phyloP scores from a whole-genome alignment of 768 basidiomycete species.

The Tephrocybe rancida region DNA sequence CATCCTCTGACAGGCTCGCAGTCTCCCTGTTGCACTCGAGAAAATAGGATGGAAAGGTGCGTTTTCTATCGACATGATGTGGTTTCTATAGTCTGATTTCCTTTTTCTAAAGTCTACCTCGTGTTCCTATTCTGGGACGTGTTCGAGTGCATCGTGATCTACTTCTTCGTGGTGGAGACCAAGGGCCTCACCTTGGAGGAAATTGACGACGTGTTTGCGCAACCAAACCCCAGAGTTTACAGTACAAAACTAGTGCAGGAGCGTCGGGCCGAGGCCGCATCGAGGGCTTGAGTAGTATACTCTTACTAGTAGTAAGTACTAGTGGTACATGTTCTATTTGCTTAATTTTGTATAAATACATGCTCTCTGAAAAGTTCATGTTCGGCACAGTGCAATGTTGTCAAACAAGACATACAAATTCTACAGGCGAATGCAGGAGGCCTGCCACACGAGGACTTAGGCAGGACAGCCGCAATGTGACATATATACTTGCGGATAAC shows the following conservation, averaged over 20 bases:
- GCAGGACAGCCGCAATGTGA: neutral
- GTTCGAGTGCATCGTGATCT: constrained; percentile 48
- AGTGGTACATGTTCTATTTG: too few relatives aligned
- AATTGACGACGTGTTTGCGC: constrained; percentile 48
- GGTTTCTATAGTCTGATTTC: neutral
- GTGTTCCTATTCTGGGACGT: constrained; percentile 53
- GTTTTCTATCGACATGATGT: constrained; percentile 6
- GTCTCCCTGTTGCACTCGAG: constrained; percentile 49
- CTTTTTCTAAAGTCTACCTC: constrained; percentile 39
- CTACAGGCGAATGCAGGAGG: too few relatives aligned
- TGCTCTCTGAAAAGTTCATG: too few relatives aligned
- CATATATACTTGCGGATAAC: constrained; percentile 20
- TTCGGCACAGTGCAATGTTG: too few relatives aligned
- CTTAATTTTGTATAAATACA: too few relatives aligned
- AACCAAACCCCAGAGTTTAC: constrained; percentile 43
- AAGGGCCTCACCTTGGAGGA: constrained; percentile 53
- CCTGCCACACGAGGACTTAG: too few relatives aligned
- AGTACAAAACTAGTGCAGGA: constrained; percentile 23
- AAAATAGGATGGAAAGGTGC: constrained; percentile 49
- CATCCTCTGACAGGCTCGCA: constrained; percentile 13
- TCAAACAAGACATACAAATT: too few relatives aligned
- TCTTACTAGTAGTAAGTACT: too few relatives aligned
- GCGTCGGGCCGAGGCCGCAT: neutral
- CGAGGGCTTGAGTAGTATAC: neutral
- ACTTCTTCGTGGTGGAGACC: constrained; percentile 53